Conservation (phyloP, 345 rosid genomes). For the Abelmoschus esculentus region DNA sequence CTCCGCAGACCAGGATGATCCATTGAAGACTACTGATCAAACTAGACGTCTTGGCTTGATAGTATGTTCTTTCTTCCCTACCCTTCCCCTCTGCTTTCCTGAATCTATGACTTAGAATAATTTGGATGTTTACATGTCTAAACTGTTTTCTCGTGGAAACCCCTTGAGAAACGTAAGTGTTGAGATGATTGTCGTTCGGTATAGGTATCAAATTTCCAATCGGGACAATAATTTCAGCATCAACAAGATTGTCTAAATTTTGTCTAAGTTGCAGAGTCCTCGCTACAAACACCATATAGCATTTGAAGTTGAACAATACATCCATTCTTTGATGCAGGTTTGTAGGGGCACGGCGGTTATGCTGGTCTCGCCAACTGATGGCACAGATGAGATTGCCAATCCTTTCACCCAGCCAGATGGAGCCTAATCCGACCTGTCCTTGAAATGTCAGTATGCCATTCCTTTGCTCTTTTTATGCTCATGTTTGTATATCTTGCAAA, state of each 20-base stretch:
- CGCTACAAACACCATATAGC: background rate
- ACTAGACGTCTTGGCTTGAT: constrained; percentile 88
- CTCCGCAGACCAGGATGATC: constrained; percentile 56
- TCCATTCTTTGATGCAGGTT: constrained; percentile 36
- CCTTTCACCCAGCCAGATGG: constrained; percentile 89
- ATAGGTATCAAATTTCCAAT: background rate
- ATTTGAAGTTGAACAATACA: background rate
- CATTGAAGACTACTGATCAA: constrained; percentile 90
- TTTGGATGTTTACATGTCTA: background rate
- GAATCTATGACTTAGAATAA: background rate
- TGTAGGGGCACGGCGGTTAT: constrained; percentile 98
- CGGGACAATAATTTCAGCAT: background rate
- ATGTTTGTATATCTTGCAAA: background rate
- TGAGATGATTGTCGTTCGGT: background rate
- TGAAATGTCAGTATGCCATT: background rate
- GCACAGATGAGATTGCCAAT: constrained; percentile 96
- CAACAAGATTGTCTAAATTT: background rate
- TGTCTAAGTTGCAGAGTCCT: background rate
- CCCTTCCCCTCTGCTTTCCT: too few relatives aligned
- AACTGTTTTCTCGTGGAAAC: background rate
- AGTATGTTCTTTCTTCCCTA: constrained; percentile 33
- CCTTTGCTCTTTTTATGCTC: background rate
- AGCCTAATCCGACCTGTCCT: constrained; percentile 31
- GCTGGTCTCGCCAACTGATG: constrained; percentile 98
- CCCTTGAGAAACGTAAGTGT: background rate